Percentiles rank a stretch among this genome's conserved stretches.
Evolutionary conservation across 495 filamentous ascomycete species (phyloP).

Genomic region (Penicillium psychrofluorescens): DNA sequence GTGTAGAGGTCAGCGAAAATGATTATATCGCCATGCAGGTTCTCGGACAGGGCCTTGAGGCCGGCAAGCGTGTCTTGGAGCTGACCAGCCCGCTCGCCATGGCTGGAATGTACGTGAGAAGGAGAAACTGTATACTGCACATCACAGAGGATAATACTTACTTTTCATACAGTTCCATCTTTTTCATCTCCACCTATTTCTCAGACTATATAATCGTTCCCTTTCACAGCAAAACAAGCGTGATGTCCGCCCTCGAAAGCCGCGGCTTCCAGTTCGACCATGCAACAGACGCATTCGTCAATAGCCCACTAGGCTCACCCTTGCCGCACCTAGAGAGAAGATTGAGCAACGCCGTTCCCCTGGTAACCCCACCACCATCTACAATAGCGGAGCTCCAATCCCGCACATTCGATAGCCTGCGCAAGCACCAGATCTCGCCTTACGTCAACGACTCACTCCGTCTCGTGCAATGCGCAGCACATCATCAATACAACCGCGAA

Average conservation of each 20-base stretch:
- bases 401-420: slow-evolving; percentile 72
- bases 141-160: slow-evolving; percentile 1
- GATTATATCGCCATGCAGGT: slow-evolving; percentile 85
- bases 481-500: slow-evolving; percentile 40
- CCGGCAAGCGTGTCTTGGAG: slow-evolving; percentile 88
- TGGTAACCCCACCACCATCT: slow-evolving; percentile 70
- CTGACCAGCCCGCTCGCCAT: slow-evolving; percentile 85
- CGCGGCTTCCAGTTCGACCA: slow-evolving; percentile 81
- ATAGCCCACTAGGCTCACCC: slow-evolving; percentile 30
- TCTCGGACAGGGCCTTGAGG: slow-evolving; percentile 79
- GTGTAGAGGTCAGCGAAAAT: slow-evolving; percentile 69
- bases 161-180: slow-evolving; percentile 58
- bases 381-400: slow-evolving; percentile 71
- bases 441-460: slow-evolving; percentile 58
- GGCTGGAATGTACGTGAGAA: slow-evolving; percentile 67
- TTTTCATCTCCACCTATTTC: slow-evolving; percentile 98
- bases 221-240: slow-evolving; percentile 57
- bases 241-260: slow-evolving; percentile 68
- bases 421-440: slow-evolving; percentile 65
- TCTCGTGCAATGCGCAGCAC: slow-evolving; percentile 79
- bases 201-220: slow-evolving; percentile 95
- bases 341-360: slow-evolving; percentile 32
- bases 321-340: slow-evolving; percentile 20
- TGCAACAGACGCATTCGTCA: slow-evolving; percentile 61
- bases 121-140: background rate